Conservation (phyloP, 2,329 filamentous ascomycete species). For the Penicillium sp. region DNA sequence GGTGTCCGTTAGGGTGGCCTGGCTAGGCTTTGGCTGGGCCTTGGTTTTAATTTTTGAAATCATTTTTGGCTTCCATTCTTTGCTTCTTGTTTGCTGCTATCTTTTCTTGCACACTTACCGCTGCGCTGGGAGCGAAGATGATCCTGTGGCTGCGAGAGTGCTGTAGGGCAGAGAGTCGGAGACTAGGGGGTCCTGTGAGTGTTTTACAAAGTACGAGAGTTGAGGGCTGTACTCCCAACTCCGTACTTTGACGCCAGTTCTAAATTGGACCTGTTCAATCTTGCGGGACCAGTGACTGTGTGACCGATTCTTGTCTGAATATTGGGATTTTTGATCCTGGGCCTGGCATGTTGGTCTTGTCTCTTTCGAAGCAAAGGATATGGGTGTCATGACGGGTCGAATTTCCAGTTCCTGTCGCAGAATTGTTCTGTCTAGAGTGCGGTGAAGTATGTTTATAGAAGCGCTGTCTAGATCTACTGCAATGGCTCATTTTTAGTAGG, state of each 20-base stretch:
- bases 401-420: neutral
- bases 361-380: neutral
- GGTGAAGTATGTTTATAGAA: neutral
- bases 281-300: neutral
- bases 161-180: neutral
- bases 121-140: neutral
- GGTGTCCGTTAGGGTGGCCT: neutral
- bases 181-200: no score
- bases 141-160: neutral
- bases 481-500: no score
- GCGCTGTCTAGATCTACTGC: neutral
- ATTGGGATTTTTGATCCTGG: neutral
- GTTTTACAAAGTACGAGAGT: neutral
- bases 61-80: neutral
- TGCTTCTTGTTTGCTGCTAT: neutral
- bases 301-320: neutral
- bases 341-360: neutral
- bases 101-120: neutral
- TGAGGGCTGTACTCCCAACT: neutral
- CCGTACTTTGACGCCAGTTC: neutral
- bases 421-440: neutral
- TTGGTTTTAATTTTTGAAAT: neutral
- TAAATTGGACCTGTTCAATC: neutral
- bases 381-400: neutral
- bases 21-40: neutral